Evolutionary conservation across 768 basidiomycete genomes (phyloP).

Genomic region (Vararia minispora): DNA sequence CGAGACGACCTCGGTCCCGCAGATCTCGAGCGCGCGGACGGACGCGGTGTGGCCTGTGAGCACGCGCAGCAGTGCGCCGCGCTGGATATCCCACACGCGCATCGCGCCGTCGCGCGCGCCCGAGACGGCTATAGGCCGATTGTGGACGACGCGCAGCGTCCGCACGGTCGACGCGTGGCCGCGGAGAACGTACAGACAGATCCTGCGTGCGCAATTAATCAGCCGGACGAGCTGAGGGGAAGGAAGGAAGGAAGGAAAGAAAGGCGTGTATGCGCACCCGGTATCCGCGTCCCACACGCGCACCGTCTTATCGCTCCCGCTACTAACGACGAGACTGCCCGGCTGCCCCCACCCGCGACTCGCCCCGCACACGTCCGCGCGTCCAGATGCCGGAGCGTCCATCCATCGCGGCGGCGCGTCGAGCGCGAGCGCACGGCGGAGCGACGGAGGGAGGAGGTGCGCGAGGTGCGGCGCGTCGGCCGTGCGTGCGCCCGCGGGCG

Average conservation of each 20-base stretch:
- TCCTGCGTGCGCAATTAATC: too few species aligned
- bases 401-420: constrained; percentile 19
- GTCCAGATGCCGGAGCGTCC: constrained; percentile 9
- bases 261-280: constrained; percentile 44
- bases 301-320: constrained; percentile 88
- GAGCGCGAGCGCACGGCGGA: constrained; percentile 41
- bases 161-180: constrained; percentile 90
- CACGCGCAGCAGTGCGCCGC: constrained; percentile 51
- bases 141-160: constrained; percentile 80
- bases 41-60: constrained; percentile 71
- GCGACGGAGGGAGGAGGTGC: constrained; percentile 25
- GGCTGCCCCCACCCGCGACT: constrained; percentile 87
- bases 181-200: constrained; percentile 52
- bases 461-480: constrained; percentile 10
- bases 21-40: constrained; percentile 84
- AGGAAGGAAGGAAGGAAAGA: neutral
- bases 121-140: constrained; percentile 79
- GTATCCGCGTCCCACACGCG: constrained; percentile 82
- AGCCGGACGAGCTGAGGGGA: too few species aligned
- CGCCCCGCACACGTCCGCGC: constrained; percentile 46
- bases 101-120: constrained; percentile 83
- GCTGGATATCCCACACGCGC: constrained; percentile 89
- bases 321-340: constrained; percentile 74
- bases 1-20: constrained; percentile 73
- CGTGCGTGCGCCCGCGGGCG: constrained; percentile 7